Conservation (phyloP, 2,329 filamentous ascomycete genomes). For the Fusarium siculi region DNA sequence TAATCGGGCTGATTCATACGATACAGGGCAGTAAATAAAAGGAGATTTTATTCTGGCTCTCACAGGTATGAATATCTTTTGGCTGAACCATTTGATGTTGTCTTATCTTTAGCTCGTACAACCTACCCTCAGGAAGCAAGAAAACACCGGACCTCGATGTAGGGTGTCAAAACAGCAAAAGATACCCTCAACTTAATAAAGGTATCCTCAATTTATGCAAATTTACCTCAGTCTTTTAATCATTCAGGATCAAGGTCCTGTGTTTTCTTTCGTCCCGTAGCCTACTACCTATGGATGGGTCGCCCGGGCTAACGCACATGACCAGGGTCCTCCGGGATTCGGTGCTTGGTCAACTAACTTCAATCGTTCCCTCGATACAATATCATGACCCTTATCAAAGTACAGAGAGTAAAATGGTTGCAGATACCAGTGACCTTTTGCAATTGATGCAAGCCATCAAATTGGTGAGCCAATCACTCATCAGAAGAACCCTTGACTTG, state of each 20-base stretch:
- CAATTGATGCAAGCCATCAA: constrained; percentile 36
- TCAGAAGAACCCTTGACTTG: background rate
- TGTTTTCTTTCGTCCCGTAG: no score
- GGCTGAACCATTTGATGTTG: background rate
- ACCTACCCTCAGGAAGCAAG: background rate
- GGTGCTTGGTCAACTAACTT: constrained; percentile 10
- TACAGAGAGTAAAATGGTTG: constrained; percentile 27
- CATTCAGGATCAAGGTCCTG: no score
- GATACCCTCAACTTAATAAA: no score
- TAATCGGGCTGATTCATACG: background rate
- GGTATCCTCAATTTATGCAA: no score
- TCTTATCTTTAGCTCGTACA: background rate
- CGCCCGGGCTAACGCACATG: constrained; percentile 20
- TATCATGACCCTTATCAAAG: constrained; percentile 3
- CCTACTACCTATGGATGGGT: background rate
- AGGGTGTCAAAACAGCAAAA: no score
- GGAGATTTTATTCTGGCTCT: background rate
- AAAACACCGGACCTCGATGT: no score
- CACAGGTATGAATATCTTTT: background rate
- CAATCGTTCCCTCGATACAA: background rate
- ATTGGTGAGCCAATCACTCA: constrained; percentile 22
- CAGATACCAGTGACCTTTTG: constrained; percentile 19
- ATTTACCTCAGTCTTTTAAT: no score
- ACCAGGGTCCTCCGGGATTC: constrained; percentile 14
- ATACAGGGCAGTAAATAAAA: background rate